Evolutionary conservation across 139 green algal genomes (phyloP).

Genomic region (Desmodesmus armatus): DNA sequence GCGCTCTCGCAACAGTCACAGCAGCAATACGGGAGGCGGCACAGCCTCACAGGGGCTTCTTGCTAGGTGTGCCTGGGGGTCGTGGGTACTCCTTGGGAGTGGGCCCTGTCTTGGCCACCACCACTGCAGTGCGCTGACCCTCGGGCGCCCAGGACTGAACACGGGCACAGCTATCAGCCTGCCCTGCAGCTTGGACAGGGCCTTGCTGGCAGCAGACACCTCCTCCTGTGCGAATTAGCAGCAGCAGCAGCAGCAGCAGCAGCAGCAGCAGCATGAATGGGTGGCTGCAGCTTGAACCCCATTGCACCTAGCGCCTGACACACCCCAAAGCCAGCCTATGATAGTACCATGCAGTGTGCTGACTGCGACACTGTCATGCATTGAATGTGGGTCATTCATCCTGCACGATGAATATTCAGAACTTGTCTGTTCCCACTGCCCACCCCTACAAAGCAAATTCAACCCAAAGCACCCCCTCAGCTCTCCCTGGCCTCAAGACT

Average conservation of each 20-base stretch:
- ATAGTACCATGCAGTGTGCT: too few relatives aligned
- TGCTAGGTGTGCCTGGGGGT: slow-evolving; percentile 70
- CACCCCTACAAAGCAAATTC: too few relatives aligned
- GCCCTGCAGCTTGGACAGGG: slow-evolving; percentile 75
- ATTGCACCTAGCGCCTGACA: too few relatives aligned
- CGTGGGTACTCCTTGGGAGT: slow-evolving; percentile 78
- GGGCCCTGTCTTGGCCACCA: slow-evolving; percentile 65
- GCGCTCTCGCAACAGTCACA: too few relatives aligned
- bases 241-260: slow-evolving; percentile 12
- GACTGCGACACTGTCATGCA: too few relatives aligned
- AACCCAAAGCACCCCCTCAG: too few relatives aligned
- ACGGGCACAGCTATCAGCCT: slow-evolving; percentile 53
- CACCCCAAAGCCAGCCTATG: too few relatives aligned
- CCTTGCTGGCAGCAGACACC: slow-evolving; percentile 61
- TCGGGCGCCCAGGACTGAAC: slow-evolving; percentile 67
- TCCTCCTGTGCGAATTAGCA: slow-evolving; percentile 66
- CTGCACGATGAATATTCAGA: too few relatives aligned
- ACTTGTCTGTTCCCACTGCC: too few relatives aligned
- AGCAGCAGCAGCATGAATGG: not conserved
- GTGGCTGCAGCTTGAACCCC: not conserved
- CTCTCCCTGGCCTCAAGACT: too few relatives aligned
- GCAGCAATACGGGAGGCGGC: too few relatives aligned
- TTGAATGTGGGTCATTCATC: too few relatives aligned
- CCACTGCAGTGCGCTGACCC: slow-evolving; percentile 55
- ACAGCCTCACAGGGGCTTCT: slow-evolving; percentile 67